Conservation (phyloP, 805 yeast species). For the Debaryomyces prosopidis region DNA sequence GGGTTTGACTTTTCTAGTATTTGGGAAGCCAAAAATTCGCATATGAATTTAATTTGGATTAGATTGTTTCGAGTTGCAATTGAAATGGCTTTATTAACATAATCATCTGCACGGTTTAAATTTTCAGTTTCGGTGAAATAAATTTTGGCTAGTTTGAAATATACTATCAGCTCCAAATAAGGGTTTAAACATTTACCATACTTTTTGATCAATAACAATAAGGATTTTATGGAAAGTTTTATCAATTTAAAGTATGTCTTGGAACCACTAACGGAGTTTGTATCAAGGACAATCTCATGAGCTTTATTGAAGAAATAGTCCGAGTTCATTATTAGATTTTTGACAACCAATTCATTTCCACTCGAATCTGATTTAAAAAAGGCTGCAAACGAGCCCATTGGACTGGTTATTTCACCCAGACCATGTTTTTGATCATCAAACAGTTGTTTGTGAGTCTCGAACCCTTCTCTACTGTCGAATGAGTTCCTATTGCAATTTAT, state of each 20-base stretch:
- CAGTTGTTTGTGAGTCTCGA: too few species aligned
- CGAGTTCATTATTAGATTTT: conserved; percentile 16
- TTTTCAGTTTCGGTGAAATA: conserved; percentile 44
- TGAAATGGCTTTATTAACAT: conserved; percentile 29
- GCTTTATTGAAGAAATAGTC: conserved; percentile 24
- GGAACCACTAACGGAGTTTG: conserved; percentile 17
- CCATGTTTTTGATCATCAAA: too few species aligned
- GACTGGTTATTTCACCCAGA: too few species aligned
- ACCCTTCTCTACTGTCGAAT: too few species aligned
- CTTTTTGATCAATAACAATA: conserved; percentile 29
- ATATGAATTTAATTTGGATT: conserved; percentile 20
- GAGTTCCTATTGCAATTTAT: too few species aligned
- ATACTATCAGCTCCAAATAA: conserved; percentile 28
- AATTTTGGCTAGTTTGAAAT: conserved; percentile 36
- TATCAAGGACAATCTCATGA: conserved; percentile 14
- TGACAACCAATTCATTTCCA: conserved; percentile 9
- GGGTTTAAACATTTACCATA: conserved; percentile 31
- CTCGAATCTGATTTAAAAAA: conserved; percentile 1
- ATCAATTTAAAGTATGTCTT: conserved; percentile 28
- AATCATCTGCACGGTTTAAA: conserved; percentile 41
- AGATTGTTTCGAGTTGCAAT: conserved; percentile 29
- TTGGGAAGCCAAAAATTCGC: conserved; percentile 38
- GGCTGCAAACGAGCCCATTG: background rate
- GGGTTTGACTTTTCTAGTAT: conserved; percentile 30
- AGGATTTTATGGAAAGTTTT: conserved; percentile 36